Evolutionary conservation across 2,329 filamentous ascomycete species (phyloP).

Genomic region (Stachybotrys chartarum): DNA sequence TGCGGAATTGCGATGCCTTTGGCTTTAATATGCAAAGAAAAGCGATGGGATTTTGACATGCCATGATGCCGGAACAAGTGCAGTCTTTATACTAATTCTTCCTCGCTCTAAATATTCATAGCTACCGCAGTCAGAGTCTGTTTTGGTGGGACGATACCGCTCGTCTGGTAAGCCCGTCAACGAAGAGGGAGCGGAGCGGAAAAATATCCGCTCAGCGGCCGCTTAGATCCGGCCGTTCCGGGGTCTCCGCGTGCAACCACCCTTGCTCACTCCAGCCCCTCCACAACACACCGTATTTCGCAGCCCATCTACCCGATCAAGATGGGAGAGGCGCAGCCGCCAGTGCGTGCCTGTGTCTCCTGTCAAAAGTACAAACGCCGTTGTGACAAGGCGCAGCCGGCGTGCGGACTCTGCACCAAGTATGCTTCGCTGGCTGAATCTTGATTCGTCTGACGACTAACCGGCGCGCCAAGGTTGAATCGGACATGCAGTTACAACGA

Average conservation of each 20-base stretch:
- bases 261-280: not conserved
- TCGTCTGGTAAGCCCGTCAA: no score
- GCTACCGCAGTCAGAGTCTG: no score
- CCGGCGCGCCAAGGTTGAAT: constrained; percentile 1
- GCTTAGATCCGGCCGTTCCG: not conserved
- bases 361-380: constrained; percentile 9
- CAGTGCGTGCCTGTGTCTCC: constrained; percentile 6
- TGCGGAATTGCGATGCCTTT: no score
- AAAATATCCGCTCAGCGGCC: not conserved
- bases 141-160: no score
- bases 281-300: no score
- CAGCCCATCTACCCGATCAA: not conserved
- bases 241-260: not conserved
- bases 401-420: constrained; percentile 7
- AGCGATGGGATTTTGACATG: no score
- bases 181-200: not conserved
- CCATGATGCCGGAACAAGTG: no score
- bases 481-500: constrained; percentile 4
- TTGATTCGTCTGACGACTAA: not conserved
- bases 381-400: constrained; percentile 6
- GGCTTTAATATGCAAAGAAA: no score
- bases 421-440: not conserved
- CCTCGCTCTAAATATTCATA: no score
- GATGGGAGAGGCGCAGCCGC: not conserved
- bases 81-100: no score